Conservation (phyloP, 1,284 basidiomycete genomes). For the Rhizopogon parksii region DNA sequence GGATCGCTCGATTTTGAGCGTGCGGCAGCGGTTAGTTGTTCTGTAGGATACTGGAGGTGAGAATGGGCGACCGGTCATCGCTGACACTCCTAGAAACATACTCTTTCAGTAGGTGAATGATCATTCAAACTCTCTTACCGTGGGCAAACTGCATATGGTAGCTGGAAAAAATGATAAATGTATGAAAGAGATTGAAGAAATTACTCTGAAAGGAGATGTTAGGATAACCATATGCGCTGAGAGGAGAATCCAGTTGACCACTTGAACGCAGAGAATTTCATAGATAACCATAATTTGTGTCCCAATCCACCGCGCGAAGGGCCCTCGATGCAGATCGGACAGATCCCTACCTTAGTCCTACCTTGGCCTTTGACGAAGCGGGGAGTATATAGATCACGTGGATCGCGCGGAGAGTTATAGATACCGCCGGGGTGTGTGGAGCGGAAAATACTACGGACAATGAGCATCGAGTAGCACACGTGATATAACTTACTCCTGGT, state of each 20-base stretch:
- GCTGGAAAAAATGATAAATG: constrained; percentile 28
- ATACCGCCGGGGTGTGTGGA: constrained; percentile 42
- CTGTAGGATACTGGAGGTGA: constrained; percentile 67
- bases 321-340: constrained; percentile 68
- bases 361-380: constrained; percentile 70
- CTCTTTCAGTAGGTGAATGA: background rate
- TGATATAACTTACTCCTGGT: constrained; percentile 23
- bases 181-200: constrained; percentile 1
- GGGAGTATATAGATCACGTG: constrained; percentile 69
- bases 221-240: background rate
- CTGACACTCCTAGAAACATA: constrained; percentile 47
- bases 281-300: constrained; percentile 61
- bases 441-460: constrained; percentile 24
- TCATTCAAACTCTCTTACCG: constrained; percentile 36
- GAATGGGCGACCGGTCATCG: constrained; percentile 57
- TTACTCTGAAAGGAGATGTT: constrained; percentile 15
- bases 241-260: constrained; percentile 36
- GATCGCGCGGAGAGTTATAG: constrained; percentile 49
- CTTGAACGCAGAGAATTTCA: constrained; percentile 80
- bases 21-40: constrained; percentile 34
- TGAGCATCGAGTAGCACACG: background rate
- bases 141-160: constrained; percentile 78
- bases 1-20: constrained; percentile 52
- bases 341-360: constrained; percentile 63
- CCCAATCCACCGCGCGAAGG: constrained; percentile 56